phyloP scores from a whole-genome alignment of 1,139 yeast species.

The Saccharomyces hybrid region DNA sequence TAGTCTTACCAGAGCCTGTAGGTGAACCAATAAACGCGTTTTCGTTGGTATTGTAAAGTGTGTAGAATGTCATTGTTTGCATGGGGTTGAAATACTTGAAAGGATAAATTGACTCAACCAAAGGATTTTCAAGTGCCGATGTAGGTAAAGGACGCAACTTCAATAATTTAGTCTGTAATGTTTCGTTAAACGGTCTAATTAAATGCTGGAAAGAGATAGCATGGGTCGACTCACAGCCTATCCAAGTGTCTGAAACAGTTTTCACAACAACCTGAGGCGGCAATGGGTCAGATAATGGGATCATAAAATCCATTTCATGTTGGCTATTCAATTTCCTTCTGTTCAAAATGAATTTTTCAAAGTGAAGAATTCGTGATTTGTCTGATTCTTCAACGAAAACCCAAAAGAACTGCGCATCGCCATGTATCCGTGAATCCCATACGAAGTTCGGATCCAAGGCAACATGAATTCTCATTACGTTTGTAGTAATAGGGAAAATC shows the following conservation, averaged over 20 bases:
- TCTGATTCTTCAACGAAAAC: conserved; percentile 82
- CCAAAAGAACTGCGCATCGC: conserved; percentile 86
- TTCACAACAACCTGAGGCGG: conserved; percentile 83
- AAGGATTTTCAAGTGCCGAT: conserved; percentile 63
- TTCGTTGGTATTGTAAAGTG: conserved; percentile 69
- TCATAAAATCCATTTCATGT: conserved; percentile 84
- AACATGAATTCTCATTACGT: conserved; percentile 77
- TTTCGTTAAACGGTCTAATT: conserved; percentile 81
- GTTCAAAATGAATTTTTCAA: conserved; percentile 67
- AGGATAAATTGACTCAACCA: conserved; percentile 65
- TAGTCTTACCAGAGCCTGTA: conserved; percentile 97
- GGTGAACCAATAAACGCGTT: conserved; percentile 97
- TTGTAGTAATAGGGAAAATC: conserved; percentile 82
- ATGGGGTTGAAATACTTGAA: conserved; percentile 93
- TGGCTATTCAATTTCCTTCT: conserved; percentile 48
- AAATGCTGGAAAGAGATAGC: conserved; percentile 86
- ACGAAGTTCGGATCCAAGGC: conserved; percentile 64
- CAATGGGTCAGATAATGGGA: conserved; percentile 79
- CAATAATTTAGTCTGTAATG: conserved; percentile 72
- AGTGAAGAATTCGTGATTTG: conserved; percentile 66
- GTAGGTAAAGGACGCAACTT: conserved; percentile 82
- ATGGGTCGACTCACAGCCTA: conserved; percentile 73
- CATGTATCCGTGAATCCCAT: conserved; percentile 82
- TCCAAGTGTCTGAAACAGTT: conserved; percentile 79
- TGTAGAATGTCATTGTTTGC: conserved; percentile 96